Base-by-base conservation (phyloP, 164 flowering plant species). In the Aristolochia fimbriata region DNA sequence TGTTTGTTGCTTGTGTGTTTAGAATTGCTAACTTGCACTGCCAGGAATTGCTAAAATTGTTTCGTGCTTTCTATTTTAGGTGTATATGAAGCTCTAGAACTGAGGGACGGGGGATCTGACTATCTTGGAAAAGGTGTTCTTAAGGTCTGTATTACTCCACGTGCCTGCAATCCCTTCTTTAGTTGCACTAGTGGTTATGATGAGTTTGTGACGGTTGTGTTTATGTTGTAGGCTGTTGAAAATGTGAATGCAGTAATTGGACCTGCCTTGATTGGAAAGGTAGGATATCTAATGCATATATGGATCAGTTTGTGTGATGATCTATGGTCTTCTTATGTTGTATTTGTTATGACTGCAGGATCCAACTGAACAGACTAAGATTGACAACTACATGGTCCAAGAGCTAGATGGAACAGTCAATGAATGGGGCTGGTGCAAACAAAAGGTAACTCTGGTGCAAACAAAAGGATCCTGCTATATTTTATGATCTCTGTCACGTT, bases 191-290 rank as follows among this genome's bases (percentile, higher is more conserved):
- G 24, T 56, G 20, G 16, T 1, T 15, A n/a, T 54, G 16, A 23
- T 24, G 0, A 20, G 8, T 53, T 49, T 49, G 52, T 23, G 15
- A 14, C 10, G 27, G 27, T 31, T 15, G 8, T 24, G 15, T 15
- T 56, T 33, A 11, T 30, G 31, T 25, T 58, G 27, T 58, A 79
- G 83, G 86, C 86, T 58, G 86, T 82, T 57, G 75, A 62, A 27
- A 82, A 82, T 74, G 83, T 82, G 60, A 82, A 82, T 43, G 23
- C 71, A 15, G 76, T 76, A 62, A 82, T 82, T 62, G 86, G 69
- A 4, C 86, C 83, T 15, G 83, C 83, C 7, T 69, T 79, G 73
- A 69, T 81, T 55, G 83, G 86, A 57, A 82, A 76, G 82, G 86
- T 74, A 68, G 51, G 4, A 27, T 5, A 7, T 58, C 21, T n/a